A percentile compares a stretch with the other conserved stretches of the same genome.
Conservation (phyloP, 345 rosid species). For the Acer saccharum region DNA sequence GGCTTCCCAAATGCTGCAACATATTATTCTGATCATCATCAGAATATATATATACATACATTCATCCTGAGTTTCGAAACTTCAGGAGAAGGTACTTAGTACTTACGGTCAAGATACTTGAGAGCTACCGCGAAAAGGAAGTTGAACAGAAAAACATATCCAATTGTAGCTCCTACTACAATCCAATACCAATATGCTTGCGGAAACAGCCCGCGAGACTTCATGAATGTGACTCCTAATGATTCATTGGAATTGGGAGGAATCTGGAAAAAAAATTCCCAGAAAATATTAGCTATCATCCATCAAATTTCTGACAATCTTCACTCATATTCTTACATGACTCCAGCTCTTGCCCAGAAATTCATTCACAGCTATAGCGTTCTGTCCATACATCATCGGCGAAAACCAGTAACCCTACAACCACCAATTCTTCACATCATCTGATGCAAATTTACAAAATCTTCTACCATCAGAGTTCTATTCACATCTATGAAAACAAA, state of each 20-base stretch:
- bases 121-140: slow-evolving; percentile 66
- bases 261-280: slow-evolving; percentile 38
- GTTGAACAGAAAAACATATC: slow-evolving; percentile 62
- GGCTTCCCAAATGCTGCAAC: slow-evolving; percentile 65
- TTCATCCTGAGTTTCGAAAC: not conserved
- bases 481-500: not conserved
- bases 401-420: slow-evolving; percentile 74
- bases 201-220: slow-evolving; percentile 67
- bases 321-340: slow-evolving; percentile 40
- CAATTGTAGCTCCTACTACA: slow-evolving; percentile 68
- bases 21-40: slow-evolving; percentile 9
- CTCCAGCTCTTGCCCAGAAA: slow-evolving; percentile 64
- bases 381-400: slow-evolving; percentile 67
- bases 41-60: slow-evolving; percentile 12
- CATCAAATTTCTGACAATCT: not conserved
- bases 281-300: not conserved
- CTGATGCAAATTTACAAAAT: slow-evolving; percentile 29
- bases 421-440: slow-evolving; percentile 62
- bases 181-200: slow-evolving; percentile 89
- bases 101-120: slow-evolving; percentile 73
- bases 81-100: slow-evolving; percentile 12
- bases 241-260: slow-evolving; percentile 56
- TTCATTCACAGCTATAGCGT: slow-evolving; percentile 63
- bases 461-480: slow-evolving; percentile 21
- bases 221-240: slow-evolving; percentile 66